Evolutionary conservation across 352 stramenopile genomes (phyloP).

Genomic region (Pythium monospermum): DNA sequence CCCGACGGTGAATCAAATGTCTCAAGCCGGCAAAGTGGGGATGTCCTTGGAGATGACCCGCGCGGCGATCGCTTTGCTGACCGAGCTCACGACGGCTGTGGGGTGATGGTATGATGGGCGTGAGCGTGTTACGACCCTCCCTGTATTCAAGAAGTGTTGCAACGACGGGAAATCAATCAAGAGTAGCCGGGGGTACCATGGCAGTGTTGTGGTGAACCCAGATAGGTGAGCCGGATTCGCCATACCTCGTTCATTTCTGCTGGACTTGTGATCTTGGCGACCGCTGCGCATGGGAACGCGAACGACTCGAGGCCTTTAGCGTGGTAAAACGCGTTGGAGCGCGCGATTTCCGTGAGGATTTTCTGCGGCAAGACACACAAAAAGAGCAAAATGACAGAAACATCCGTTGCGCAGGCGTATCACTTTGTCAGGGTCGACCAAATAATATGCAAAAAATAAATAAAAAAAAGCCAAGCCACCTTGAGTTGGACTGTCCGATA

Average conservation of each 20-base stretch:
- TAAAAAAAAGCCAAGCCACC: constrained; percentile 21
- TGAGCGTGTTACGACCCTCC: background rate
- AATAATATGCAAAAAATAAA: background rate
- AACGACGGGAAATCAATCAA: no score
- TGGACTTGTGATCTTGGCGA: constrained; percentile 31
- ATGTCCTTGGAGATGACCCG: constrained; percentile 20
- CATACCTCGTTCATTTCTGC: constrained; percentile 12
- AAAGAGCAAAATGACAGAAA: background rate
- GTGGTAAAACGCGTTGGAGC: constrained; percentile 73
- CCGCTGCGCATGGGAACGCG: constrained; percentile 39
- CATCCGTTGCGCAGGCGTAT: no score
- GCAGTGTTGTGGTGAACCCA: no score
- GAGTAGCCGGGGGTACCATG: background rate
- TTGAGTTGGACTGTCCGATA: constrained; percentile 78
- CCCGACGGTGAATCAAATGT: constrained; percentile 29
- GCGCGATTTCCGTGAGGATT: constrained; percentile 64
- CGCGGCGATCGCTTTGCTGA: constrained; percentile 21
- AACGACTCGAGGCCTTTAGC: constrained; percentile 74
- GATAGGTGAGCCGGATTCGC: background rate
- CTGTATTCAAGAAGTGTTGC: no score
- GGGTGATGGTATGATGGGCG: background rate
- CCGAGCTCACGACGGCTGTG: constrained; percentile 19
- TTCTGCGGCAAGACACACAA: constrained; percentile 30
- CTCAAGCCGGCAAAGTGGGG: constrained; percentile 21
- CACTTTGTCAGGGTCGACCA: no score